Percentiles rank a stretch among this genome's conserved stretches.
These are phyloP conservation scores for Arthrobotrys musiformis DNA, from an alignment of 2,329 filamentous ascomycete genomes.

Conservation along the genomic window DNA sequence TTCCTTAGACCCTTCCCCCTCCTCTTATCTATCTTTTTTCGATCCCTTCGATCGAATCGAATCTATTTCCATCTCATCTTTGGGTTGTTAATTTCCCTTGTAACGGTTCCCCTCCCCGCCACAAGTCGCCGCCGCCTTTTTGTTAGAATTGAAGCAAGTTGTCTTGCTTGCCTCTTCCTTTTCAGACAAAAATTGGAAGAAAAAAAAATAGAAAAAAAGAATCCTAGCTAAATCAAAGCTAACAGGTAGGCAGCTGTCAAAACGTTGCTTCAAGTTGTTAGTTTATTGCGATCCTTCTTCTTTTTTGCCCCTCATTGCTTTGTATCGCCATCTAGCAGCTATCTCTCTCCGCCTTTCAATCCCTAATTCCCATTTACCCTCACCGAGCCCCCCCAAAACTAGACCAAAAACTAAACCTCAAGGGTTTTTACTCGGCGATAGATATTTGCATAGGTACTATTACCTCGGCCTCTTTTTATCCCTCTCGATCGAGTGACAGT, in stretches of 20 bases:
- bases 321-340: neutral
- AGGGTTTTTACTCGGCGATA: too few relatives aligned
- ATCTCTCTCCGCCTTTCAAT: neutral
- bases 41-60: too few relatives aligned
- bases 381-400: too few relatives aligned
- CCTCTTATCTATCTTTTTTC: neutral
- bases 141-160: neutral
- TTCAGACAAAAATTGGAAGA: slow-evolving; percentile 9
- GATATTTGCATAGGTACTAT: too few relatives aligned
- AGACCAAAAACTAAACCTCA: too few relatives aligned
- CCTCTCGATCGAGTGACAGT: too few relatives aligned
- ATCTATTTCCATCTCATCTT: too few relatives aligned
- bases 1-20: neutral
- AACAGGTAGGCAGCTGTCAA: neutral
- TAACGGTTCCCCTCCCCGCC: too few relatives aligned
- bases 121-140: neutral
- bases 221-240: neutral
- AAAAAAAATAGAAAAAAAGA: neutral
- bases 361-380: neutral
- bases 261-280: neutral
- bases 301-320: slow-evolving; percentile 19
- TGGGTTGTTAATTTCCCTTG: too few relatives aligned
- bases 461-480: too few relatives aligned
- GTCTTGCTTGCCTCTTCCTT: neutral
- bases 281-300: neutral